Base-by-base conservation (phyloP, 805 yeast species). In the Hanseniaspora jakobsenii region DNA sequence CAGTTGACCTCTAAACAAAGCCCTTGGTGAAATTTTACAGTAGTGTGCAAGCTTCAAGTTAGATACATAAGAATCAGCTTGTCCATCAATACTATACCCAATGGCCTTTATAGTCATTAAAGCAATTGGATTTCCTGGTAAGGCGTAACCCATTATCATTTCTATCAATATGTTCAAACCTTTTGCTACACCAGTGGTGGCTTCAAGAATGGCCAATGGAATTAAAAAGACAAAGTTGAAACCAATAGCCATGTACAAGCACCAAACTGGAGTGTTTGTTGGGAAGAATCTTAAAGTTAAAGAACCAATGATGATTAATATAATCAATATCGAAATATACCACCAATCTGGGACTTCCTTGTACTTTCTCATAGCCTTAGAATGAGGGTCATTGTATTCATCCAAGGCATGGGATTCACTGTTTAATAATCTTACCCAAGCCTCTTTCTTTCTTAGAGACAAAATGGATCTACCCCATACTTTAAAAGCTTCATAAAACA, bases 331-430 rank as follows among this genome's bases (percentile, higher is more conserved):
- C 32, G 17, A 1, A 16, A 50, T 47, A 66, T 66, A 44, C 62
- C 55, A 44, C 66, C 60, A 87, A 64, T 87, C 96, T n/a, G 89
- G 83, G 22, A 75, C 80, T 51, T 77, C 83, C 18, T 65, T 66
- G 56, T 77, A 75, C 24, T 58, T 57, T 10, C 69, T 49, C 78
- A 76, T 75, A 70, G 75, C 73, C 37, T 62, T 63, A 46, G 75
- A 67, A 52, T 73, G 78, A 2, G 78, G 73, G 52, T 77, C 82
- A 18, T 69, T 54, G 50, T 52, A 61, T 10, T 49, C 52, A 30
- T 48, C 57, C 18, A 59, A 52, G 30, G 45, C 48, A 12, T 47
- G 43, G 31, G 29, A 66, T 31, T 8, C 67, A 53, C 27, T 53
- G 51, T 48, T 61, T 58, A 19, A 67, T 58, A 50, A 62, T 61